Evolutionary conservation across 78 protist genomes (phyloP).

Genomic region (Dictyostelium intermedium): DNA sequence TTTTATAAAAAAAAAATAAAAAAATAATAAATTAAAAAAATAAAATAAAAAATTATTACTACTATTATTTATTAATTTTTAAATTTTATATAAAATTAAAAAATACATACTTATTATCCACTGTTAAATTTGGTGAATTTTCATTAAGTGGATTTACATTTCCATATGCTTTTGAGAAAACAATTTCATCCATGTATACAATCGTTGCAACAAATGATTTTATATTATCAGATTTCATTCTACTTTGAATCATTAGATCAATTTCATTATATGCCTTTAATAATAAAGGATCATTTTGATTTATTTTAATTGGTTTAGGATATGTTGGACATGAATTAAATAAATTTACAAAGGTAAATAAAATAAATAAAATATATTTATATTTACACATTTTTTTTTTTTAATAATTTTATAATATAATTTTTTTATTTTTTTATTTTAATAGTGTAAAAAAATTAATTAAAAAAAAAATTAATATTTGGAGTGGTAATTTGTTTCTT

Average conservation of each 20-base stretch:
- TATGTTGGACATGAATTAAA: slow-evolving; percentile 27
- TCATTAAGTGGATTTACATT: slow-evolving; percentile 1
- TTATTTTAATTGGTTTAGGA: background rate
- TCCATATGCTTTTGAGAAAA: slow-evolving; percentile 50
- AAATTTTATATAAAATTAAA: background rate
- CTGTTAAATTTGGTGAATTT: background rate
- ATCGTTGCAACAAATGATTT: slow-evolving; percentile 9
- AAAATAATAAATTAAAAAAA: background rate
- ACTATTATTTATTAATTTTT: background rate
- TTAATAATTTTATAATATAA: too few species aligned
- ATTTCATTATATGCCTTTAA: background rate
- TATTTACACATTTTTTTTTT: too few species aligned
- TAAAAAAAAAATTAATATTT: too few species aligned
- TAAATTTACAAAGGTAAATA: background rate
- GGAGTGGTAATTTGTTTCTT: too few species aligned
- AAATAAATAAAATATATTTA: background rate
- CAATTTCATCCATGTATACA: slow-evolving; percentile 30
- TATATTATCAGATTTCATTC: background rate
- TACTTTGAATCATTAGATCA: background rate
- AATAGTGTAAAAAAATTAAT: too few species aligned
- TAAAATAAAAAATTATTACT: background rate
- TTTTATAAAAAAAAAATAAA: background rate
- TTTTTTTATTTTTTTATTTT: background rate
- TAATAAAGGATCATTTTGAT: slow-evolving; percentile 9
- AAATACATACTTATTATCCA: background rate